phyloP scores from a whole-genome alignment of 805 yeast genomes.

The Lipomyces lipofer region DNA sequence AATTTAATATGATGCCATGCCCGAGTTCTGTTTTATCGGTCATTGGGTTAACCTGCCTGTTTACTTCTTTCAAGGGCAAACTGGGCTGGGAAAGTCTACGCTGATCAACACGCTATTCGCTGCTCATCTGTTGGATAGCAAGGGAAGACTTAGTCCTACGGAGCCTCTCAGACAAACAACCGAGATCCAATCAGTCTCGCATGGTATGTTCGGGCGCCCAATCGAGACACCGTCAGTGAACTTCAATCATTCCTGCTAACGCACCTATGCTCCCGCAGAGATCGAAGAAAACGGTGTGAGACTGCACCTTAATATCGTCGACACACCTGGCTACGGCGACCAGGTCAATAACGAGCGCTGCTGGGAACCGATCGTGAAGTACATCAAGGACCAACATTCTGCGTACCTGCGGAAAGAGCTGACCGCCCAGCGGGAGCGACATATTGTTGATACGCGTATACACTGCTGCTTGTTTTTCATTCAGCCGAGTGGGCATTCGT shows the following conservation, averaged over 20 bases:
- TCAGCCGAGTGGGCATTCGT: conserved; percentile 72
- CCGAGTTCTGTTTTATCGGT: background rate
- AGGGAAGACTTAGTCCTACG: conserved; percentile 65
- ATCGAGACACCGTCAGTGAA: too few relatives aligned
- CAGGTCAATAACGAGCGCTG: conserved; percentile 71
- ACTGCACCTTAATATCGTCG: conserved; percentile 82
- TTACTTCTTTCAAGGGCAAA: conserved; percentile 44
- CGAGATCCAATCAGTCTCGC: conserved; percentile 36
- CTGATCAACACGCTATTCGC: conserved; percentile 87
- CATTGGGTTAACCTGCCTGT: background rate
- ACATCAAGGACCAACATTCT: conserved; percentile 83
- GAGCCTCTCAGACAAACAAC: conserved; percentile 78
- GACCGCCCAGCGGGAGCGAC: conserved; percentile 69
- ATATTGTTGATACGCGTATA: conserved; percentile 83
- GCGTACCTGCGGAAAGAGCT: conserved; percentile 87
- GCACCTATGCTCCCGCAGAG: too few relatives aligned
- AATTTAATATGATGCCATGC: background rate
- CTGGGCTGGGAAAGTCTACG: conserved; percentile 94
- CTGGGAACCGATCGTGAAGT: conserved; percentile 92
- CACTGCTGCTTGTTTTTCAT: conserved; percentile 91
- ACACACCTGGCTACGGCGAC: conserved; percentile 98
- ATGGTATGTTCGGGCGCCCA: conserved; percentile 23
- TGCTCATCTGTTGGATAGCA: conserved; percentile 69
- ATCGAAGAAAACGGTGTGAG: conserved; percentile 85
- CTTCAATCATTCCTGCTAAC: too few relatives aligned